These are phyloP conservation scores for Boletus bicolor DNA, from an alignment of 768 basidiomycete genomes.

Conservation along the genomic window DNA sequence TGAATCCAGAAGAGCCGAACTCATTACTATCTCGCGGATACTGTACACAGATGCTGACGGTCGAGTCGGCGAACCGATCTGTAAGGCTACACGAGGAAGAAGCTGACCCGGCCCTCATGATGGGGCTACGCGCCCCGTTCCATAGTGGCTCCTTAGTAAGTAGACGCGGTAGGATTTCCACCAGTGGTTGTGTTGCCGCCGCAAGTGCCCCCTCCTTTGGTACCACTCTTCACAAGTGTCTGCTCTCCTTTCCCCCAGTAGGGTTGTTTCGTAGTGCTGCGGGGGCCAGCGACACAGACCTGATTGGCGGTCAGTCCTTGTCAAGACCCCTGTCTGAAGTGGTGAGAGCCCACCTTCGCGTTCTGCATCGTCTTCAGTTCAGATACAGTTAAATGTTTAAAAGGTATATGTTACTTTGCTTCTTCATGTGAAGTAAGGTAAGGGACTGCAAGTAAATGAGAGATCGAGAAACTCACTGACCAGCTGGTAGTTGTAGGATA, in stretches of 20 bases:
- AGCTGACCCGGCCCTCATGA: background rate
- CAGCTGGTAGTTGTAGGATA: background rate
- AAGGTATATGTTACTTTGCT: background rate
- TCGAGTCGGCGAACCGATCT: background rate
- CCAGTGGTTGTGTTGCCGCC: background rate
- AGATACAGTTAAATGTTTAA: background rate
- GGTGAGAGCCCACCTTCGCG: constrained; percentile 6
- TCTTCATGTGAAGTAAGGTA: constrained; percentile 4
- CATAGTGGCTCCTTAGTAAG: too few relatives aligned
- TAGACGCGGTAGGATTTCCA: background rate
- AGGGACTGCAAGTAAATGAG: background rate
- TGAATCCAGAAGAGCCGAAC: background rate
- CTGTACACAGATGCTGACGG: background rate
- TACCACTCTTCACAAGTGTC: background rate
- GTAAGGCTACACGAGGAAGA: constrained; percentile 10
- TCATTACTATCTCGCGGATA: background rate
- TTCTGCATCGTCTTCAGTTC: constrained; percentile 5
- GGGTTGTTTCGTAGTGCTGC: constrained; percentile 9
- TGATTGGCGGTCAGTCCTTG: constrained; percentile 4
- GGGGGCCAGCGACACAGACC: background rate
- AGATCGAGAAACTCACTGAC: constrained; percentile 7
- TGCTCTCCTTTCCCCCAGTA: background rate
- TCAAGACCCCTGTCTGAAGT: background rate
- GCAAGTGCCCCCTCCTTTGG: background rate
- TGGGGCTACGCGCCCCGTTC: background rate